Evolutionary conservation across 2,329 filamentous ascomycete genomes (phyloP), one percentile per base, ranked within the genome.

Genomic region (Fusarium sp.): DNA sequence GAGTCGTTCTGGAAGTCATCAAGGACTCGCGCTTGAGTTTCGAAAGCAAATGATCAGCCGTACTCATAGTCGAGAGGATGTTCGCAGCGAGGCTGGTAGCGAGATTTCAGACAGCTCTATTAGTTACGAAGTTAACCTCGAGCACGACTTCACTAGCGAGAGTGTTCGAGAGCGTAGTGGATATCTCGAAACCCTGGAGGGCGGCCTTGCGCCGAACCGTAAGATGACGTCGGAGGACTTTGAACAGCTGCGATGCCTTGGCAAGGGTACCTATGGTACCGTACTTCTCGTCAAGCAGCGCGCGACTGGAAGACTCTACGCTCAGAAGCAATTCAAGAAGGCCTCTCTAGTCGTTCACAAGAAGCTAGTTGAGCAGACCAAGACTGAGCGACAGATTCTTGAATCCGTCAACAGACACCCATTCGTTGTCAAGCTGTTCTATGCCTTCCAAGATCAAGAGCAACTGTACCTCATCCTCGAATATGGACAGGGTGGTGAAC

Each of bases 321-420:
- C 96, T 2, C 97, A 99, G 83, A 99, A 99, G 84, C 95, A 98
- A 81, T 96, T 99, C 82, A 96, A 95, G 79, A 99, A 99, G 82
- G 96, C 97, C 1, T 97, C 94, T 11, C 84, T 99, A 53, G 93
- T 94, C 2, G 93, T 99, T 38, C 94, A 98, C 81, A 98, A 97
- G 85, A 94, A 94, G 79, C 88, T 98, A 31, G 89, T 99, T 50
- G 94, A 98, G 82, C 96, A 98, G 83, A 98, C 96, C 59, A 97
- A 97, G 85, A 98, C 95, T 4, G 96, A 99, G 83, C 92, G 96
- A 49, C 91, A 91, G 74, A 97, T 99, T 56, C 86, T 99, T 52
- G 96, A 99, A 83, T 97, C 93, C 63, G 93, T 99, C 79, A 98
- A 97, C 80, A 89, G 94, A 33, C 96, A 99, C 79, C 95, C 96